phyloP scores from a whole-genome alignment of 768 basidiomycete genomes.

The Termitomyces sp. region DNA sequence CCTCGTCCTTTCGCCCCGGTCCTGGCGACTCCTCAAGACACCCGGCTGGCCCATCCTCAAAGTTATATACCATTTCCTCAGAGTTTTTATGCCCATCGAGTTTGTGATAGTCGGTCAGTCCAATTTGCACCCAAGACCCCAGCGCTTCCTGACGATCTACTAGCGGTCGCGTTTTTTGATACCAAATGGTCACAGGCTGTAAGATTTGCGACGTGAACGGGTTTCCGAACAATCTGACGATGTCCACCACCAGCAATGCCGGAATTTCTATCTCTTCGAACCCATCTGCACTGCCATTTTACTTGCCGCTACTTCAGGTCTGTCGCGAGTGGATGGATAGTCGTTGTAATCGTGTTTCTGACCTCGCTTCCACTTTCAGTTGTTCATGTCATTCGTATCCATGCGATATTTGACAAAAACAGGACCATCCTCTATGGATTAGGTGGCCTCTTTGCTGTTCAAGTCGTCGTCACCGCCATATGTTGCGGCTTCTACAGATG shows the following conservation, averaged over 20 bases:
- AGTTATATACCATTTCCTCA: conserved; percentile 66
- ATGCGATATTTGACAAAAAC: conserved; percentile 72
- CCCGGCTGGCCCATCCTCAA: conserved; percentile 76
- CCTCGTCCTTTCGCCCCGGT: conserved; percentile 75
- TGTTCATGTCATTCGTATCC: conserved; percentile 73
- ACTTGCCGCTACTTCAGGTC: conserved; percentile 65
- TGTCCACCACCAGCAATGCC: conserved; percentile 41
- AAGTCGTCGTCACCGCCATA: conserved; percentile 68
- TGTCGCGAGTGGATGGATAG: conserved; percentile 4
- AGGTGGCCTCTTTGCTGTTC: conserved; percentile 55
- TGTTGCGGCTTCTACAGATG: conserved; percentile 77
- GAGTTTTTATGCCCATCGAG: conserved; percentile 74
- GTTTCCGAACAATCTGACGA: background rate
- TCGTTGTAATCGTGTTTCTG: background rate
- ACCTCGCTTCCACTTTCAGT: conserved; percentile 21
- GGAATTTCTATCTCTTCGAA: conserved; percentile 76
- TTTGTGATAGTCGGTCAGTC: conserved; percentile 66
- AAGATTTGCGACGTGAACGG: conserved; percentile 9
- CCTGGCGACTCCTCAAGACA: conserved; percentile 63
- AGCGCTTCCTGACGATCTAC: background rate
- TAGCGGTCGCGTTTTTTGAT: conserved; percentile 82
- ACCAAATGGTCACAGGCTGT: conserved; percentile 58
- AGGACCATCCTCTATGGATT: conserved; percentile 49
- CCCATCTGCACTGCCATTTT: conserved; percentile 82
- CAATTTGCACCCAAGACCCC: background rate